These are phyloP conservation scores for Ceratocystis destructans DNA, from an alignment of 2,329 filamentous ascomycete genomes.

Conservation along the genomic window DNA sequence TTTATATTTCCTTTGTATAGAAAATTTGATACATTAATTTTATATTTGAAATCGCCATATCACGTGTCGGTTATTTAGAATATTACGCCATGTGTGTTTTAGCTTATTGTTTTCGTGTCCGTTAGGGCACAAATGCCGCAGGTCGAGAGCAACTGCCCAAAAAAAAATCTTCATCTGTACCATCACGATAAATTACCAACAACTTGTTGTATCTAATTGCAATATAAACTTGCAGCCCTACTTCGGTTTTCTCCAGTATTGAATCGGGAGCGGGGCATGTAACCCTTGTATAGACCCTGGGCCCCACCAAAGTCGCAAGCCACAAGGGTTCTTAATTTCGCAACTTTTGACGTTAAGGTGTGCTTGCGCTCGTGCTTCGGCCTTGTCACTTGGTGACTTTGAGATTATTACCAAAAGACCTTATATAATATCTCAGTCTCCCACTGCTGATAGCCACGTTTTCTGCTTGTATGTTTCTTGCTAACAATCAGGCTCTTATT, in stretches of 20 bases:
- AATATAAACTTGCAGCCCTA: neutral
- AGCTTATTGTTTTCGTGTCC: neutral
- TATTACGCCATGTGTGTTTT: neutral
- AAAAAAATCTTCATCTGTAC: neutral
- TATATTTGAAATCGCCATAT: neutral
- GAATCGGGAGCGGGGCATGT: neutral
- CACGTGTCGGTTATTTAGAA: neutral
- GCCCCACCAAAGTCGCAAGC: neutral
- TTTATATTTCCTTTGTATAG: constrained; percentile 7
- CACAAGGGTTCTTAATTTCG: constrained; percentile 1
- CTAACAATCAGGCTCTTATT: neutral
- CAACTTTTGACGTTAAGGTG: neutral
- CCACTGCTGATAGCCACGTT: neutral
- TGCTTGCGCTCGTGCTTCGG: neutral
- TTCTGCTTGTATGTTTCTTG: neutral
- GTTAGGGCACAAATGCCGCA: neutral
- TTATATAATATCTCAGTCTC: neutral
- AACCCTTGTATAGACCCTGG: neutral
- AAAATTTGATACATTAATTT: constrained; percentile 5
- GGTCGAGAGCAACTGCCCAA: neutral
- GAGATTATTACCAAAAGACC: neutral
- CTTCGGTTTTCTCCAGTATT: neutral
- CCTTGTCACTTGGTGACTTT: neutral
- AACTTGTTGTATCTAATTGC: neutral
- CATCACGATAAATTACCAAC: neutral